phyloP scores from a whole-genome alignment of 1,284 basidiomycete genomes.

The Moesziomyces parantarcticus region DNA sequence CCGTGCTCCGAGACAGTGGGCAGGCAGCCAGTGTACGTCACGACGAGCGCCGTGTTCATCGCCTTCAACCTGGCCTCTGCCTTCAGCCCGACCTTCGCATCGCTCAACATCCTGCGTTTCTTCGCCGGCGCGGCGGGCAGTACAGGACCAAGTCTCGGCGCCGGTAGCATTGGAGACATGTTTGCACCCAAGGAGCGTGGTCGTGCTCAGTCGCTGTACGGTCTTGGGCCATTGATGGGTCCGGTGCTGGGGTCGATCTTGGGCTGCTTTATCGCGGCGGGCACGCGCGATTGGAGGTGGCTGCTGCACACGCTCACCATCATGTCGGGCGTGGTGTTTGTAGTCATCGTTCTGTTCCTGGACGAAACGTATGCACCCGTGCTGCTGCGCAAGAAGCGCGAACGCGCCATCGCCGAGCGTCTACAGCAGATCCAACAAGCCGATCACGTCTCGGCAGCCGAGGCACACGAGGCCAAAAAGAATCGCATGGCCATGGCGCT shows the following conservation, averaged over 20 bases:
- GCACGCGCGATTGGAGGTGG: slow-evolving; percentile 50
- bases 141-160: slow-evolving; percentile 57
- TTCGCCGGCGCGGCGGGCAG: slow-evolving; percentile 56
- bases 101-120: slow-evolving; percentile 49
- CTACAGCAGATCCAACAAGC: slow-evolving; percentile 21
- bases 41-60: slow-evolving; percentile 60
- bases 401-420: slow-evolving; percentile 17
- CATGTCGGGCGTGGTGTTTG: slow-evolving; percentile 22
- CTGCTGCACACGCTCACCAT: slow-evolving; percentile 55
- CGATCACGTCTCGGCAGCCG: slow-evolving; percentile 6
- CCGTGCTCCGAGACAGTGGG: slow-evolving; percentile 70
- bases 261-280: slow-evolving; percentile 54
- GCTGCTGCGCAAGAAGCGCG: slow-evolving; percentile 50
- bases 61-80: slow-evolving; percentile 67
- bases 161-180: slow-evolving; percentile 62
- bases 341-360: slow-evolving; percentile 31
- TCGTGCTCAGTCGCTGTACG: slow-evolving; percentile 52
- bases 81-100: slow-evolving; percentile 63
- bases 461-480: neutral
- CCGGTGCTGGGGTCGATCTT: slow-evolving; percentile 57
- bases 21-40: slow-evolving; percentile 68
- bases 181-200: slow-evolving; percentile 55
- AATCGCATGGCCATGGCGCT: neutral
- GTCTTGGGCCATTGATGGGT: slow-evolving; percentile 56
- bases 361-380: slow-evolving; percentile 59